Conservation (phyloP, 805 yeast species). For the Yamadazyma endophytica region DNA sequence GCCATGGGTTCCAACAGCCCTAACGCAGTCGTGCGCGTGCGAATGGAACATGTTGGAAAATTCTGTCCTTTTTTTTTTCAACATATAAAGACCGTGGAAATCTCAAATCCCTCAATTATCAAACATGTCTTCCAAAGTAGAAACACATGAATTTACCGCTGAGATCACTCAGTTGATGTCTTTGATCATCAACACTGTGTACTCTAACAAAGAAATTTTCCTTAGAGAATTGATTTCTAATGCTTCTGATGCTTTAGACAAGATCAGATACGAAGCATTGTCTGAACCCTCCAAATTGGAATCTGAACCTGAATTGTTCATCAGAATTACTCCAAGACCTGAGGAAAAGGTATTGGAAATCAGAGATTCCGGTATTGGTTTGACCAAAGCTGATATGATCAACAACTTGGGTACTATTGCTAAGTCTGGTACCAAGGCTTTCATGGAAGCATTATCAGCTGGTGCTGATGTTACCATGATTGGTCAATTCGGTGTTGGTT, state of each 20-base stretch:
- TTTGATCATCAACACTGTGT: slow-evolving; percentile 98
- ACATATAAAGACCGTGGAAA: not conserved
- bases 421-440: slow-evolving; percentile 98
- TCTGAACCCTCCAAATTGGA: slow-evolving; percentile 90
- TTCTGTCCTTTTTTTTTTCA: slow-evolving; percentile 8
- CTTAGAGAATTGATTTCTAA: slow-evolving; percentile 98
- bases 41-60: slow-evolving; percentile 14
- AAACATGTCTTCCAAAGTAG: slow-evolving; percentile 54
- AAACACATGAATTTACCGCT: slow-evolving; percentile 97
- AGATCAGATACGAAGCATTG: slow-evolving; percentile 94
- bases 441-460: slow-evolving; percentile 98
- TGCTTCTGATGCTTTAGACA: slow-evolving; percentile 98
- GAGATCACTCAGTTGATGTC: slow-evolving; percentile 99
- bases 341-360: slow-evolving; percentile 92
- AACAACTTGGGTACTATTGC: slow-evolving; percentile 99
- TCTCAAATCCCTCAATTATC: not conserved
- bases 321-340: slow-evolving; percentile 95
- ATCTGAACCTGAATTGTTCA: slow-evolving; percentile 92
- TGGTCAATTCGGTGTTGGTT: slow-evolving; percentile 99
- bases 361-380: slow-evolving; percentile 99
- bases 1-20: not conserved
- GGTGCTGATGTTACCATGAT: slow-evolving; percentile 99
- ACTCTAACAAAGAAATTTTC: slow-evolving; percentile 98
- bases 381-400: slow-evolving; percentile 98
- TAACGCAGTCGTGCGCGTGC: slow-evolving; percentile 4